Evolutionary conservation across 805 yeast genomes (phyloP), one percentile per base, ranked within the genome.

Genomic region (Teunomyces pallodes): DNA sequence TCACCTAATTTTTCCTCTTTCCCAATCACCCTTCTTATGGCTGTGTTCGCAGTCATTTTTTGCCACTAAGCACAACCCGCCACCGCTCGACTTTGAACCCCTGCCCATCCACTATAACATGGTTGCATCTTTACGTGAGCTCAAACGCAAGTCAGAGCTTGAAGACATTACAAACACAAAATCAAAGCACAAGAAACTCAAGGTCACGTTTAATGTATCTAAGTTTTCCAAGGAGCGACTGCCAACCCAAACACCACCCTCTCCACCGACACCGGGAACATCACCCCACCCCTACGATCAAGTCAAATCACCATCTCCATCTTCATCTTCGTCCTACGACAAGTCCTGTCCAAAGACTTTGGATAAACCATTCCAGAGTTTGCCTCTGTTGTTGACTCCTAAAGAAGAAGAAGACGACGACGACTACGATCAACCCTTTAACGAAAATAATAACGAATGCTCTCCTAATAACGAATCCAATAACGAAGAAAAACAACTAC

Each of bases 311-410:
- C 20, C 42, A 41, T 14, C 43, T 42, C n/a, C 50, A 26, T 3
- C 39, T 9, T 61, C 61, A 51, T 66, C 67, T 10, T 56, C 62
- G 3, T 62, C 66, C 14, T 49, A 59, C n/a, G 51, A 50, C 5
- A n/a, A 56, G 61, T 24, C 69, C 66, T 20, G 24, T 20, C 24
- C 24, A 20, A 20, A 20, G 5, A 32, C 52, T 32, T 31, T 24
- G 31, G 59, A 64, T 46, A 58, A 60, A 47, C 55, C 53, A 30
- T 67, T 65, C 47, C 64, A 66, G 33, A 54, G 54, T 47, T 62
- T 70, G 39, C 75, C 75, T 13, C 35, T 32, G 5, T 61, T 72
- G 30, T 59, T 72, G 44, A 72, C 77, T 2, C 77, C 77, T 4
- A 71, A 70, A 49, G 73, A 72, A 24, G 77, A 71, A 32, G 70